These are phyloP conservation scores for Cladosporium sp. DNA, from an alignment of 2,329 filamentous ascomycete species.

Conservation along the genomic window DNA sequence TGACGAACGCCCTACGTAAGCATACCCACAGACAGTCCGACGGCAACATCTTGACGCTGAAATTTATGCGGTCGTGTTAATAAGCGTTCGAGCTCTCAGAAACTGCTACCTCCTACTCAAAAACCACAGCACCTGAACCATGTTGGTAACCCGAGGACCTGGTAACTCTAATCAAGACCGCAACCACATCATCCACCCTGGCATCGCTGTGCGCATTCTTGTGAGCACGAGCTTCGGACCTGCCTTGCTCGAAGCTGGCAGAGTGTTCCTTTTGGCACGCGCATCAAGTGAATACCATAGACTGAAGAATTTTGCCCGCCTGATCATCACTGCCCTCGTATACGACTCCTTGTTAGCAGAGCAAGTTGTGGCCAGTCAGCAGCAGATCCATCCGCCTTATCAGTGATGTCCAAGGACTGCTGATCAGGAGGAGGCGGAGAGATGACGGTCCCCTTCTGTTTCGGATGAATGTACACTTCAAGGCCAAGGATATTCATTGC, in stretches of 20 bases:
- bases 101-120: too few species aligned
- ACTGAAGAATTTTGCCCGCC: neutral
- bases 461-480: neutral
- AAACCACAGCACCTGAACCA: neutral
- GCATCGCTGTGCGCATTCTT: neutral
- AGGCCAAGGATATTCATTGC: neutral
- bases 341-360: neutral
- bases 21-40: neutral
- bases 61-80: neutral
- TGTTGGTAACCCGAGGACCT: neutral
- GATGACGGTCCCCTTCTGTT: neutral
- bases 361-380: neutral
- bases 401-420: neutral
- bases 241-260: neutral
- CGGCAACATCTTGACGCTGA: neutral
- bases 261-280: neutral
- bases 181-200: neutral
- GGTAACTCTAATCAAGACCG: neutral
- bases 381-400: neutral
- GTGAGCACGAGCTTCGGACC: neutral
- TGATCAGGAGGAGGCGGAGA: neutral
- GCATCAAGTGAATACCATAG: neutral
- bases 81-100: neutral
- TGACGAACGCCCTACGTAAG: neutral
- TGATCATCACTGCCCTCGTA: neutral